Evolutionary conservation across 2,329 filamentous ascomycete species (phyloP).

Genomic region (Penicillium aurantiogriseum): DNA sequence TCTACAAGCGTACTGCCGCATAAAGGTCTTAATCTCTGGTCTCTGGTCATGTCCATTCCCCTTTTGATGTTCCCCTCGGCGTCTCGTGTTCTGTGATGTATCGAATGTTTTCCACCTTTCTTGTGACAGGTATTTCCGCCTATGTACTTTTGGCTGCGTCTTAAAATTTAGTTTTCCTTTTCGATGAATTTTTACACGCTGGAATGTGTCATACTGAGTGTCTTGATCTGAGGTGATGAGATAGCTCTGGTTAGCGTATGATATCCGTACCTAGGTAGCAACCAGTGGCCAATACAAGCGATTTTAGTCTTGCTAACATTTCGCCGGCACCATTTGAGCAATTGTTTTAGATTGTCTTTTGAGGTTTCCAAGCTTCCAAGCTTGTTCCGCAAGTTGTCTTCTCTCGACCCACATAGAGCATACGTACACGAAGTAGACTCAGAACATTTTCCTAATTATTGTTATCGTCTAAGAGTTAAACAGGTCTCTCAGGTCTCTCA

Average conservation of each 20-base stretch:
- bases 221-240: conserved; percentile 13
- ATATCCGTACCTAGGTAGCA: conserved; percentile 5
- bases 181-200: conserved; percentile 27
- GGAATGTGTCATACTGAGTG: conserved; percentile 19
- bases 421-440: not conserved
- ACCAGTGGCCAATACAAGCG: conserved; percentile 7
- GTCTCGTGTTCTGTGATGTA: conserved; percentile 43
- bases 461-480: not conserved
- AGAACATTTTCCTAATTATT: not conserved
- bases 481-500: not conserved
- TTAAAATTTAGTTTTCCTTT: conserved; percentile 32
- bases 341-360: too few relatives aligned
- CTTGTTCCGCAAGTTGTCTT: not conserved
- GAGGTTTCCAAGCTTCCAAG: not conserved
- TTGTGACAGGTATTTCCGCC: conserved; percentile 34
- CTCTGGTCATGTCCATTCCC: conserved; percentile 34
- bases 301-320: not conserved
- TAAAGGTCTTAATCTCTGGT: conserved; percentile 34
- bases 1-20: conserved; percentile 54
- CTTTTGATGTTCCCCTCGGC: conserved; percentile 37
- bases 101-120: conserved; percentile 32
- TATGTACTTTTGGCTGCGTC: conserved; percentile 37
- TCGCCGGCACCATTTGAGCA: not conserved
- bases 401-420: not conserved
- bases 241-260: conserved; percentile 5